Percentiles rank a stretch among this genome's conserved stretches.
Evolutionary conservation across 2,329 filamentous ascomycete genomes (phyloP).

Genomic region (Epichloe brachyelytri): DNA sequence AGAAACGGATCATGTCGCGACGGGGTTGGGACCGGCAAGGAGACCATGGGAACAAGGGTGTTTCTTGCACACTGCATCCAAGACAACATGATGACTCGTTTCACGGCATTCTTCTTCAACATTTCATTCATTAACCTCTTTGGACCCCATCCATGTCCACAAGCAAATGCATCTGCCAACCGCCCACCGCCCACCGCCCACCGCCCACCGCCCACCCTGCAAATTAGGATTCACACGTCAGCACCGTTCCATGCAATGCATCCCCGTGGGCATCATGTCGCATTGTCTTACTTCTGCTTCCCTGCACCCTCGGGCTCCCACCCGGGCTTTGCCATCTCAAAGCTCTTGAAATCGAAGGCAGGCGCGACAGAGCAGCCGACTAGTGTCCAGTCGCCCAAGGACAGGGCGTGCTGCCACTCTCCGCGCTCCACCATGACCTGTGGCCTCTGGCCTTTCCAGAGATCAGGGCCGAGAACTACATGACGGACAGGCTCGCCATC

Average conservation of each 20-base stretch:
- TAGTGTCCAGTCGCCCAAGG: conserved; percentile 34
- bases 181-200: too few relatives aligned
- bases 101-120: too few relatives aligned
- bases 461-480: conserved; percentile 27
- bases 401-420: conserved; percentile 34
- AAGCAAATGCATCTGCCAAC: too few relatives aligned
- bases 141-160: too few relatives aligned
- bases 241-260: background rate
- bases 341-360: conserved; percentile 15
- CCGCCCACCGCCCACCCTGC: too few relatives aligned
- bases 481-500: conserved; percentile 25
- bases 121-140: too few relatives aligned
- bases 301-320: conserved; percentile 16
- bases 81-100: too few relatives aligned
- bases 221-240: background rate
- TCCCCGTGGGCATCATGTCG: background rate
- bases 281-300: background rate
- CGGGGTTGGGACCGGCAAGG: too few relatives aligned
- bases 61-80: too few relatives aligned
- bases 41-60: too few relatives aligned
- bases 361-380: conserved; percentile 25
- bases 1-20: too few relatives aligned
- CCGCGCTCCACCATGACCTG: conserved; percentile 27
- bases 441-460: conserved; percentile 29
- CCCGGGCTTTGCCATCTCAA: conserved; percentile 18